phyloP scores from a whole-genome alignment of 768 basidiomycete genomes.

The Bullera alba region DNA sequence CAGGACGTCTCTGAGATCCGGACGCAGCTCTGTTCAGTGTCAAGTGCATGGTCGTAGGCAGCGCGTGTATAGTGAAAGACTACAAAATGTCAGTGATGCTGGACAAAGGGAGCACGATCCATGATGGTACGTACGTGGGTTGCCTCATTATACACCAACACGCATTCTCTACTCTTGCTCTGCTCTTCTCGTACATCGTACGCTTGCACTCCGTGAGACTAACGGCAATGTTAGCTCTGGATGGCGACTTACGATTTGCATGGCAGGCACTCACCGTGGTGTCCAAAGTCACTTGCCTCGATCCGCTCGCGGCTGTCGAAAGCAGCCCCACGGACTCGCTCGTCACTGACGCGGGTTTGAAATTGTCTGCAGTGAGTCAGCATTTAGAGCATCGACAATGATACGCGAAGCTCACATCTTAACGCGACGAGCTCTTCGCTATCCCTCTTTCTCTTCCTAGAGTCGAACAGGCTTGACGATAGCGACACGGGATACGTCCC shows the following conservation, averaged over 20 bases:
- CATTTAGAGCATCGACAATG: not conserved
- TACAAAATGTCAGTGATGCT: not conserved
- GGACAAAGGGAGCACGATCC: not conserved
- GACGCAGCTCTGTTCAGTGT: conserved; percentile 28
- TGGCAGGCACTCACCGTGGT: not conserved
- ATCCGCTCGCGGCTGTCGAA: conserved; percentile 4
- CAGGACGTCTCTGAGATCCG: not conserved
- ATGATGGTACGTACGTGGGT: conserved; percentile 15
- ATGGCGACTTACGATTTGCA: not conserved
- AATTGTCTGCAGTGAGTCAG: conserved; percentile 15
- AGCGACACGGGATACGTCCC: conserved; percentile 10
- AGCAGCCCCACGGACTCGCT: too few species aligned
- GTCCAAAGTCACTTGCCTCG: conserved; percentile 10
- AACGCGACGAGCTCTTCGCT: conserved; percentile 14
- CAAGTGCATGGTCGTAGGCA: conserved; percentile 24
- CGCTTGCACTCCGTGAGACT: conserved; percentile 17
- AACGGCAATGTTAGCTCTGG: not conserved
- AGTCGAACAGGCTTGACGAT: not conserved
- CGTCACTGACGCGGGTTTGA: conserved; percentile 39
- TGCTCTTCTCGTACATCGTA: conserved; percentile 33
- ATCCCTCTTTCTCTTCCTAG: not conserved
- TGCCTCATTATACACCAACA: conserved; percentile 25
- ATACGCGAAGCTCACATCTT: conserved; percentile 17
- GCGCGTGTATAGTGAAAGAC: not conserved
- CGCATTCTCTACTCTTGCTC: conserved; percentile 29